A percentile compares a stretch with the other conserved stretches of the same genome.
Evolutionary conservation across 2,329 filamentous ascomycete species (phyloP).

Genomic region (Neopestalotiopsis sp.): DNA sequence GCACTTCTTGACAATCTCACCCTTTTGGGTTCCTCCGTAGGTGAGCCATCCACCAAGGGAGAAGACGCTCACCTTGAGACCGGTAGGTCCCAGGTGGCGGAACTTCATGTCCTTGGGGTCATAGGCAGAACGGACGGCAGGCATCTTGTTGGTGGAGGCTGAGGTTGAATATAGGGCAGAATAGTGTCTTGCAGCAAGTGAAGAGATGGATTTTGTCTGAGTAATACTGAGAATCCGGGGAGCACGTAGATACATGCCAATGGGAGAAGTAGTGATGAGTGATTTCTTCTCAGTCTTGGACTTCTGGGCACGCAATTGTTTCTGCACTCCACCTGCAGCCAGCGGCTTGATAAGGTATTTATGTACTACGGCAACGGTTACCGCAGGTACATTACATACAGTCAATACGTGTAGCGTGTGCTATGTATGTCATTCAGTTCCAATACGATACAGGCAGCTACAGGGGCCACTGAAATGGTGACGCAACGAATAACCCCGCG

Average conservation of each 20-base stretch:
- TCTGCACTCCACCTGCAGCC: background rate
- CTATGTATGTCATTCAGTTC: background rate
- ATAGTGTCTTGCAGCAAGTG: slow-evolving; percentile 20
- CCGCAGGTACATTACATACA: background rate
- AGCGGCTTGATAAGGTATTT: background rate
- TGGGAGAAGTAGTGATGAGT: slow-evolving; percentile 1
- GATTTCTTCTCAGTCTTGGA: background rate
- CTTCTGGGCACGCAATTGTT: background rate
- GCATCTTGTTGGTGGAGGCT: slow-evolving; percentile 27
- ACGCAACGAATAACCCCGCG: slow-evolving; percentile 1
- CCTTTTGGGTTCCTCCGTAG: slow-evolving; percentile 39
- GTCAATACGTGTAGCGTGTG: background rate
- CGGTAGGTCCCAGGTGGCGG: slow-evolving; percentile 46
- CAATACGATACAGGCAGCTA: background rate
- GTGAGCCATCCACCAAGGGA: slow-evolving; percentile 42
- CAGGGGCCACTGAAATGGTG: background rate
- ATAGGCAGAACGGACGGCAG: slow-evolving; percentile 30
- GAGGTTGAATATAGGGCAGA: background rate
- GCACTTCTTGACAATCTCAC: slow-evolving; percentile 42
- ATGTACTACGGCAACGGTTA: background rate
- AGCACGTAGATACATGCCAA: slow-evolving; percentile 8
- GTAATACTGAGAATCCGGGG: background rate
- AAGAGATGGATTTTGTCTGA: background rate
- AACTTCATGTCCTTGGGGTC: slow-evolving; percentile 45
- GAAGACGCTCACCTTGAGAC: slow-evolving; percentile 48